Conservation (phyloP, 805 yeast species). For the Saccharomyces eubayanus region DNA sequence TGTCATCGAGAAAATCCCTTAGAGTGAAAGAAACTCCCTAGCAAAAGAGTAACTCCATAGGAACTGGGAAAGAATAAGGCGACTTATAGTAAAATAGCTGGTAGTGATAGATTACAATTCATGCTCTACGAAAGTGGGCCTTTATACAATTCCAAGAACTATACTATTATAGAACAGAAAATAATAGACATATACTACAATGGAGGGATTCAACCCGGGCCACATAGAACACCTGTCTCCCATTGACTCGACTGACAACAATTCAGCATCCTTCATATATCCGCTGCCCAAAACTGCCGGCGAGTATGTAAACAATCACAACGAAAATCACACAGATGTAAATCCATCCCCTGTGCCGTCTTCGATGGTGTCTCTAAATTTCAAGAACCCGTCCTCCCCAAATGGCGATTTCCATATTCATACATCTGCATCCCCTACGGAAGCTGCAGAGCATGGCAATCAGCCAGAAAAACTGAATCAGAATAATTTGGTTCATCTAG, state of each 20-base stretch:
- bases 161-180: not conserved
- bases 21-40: not conserved
- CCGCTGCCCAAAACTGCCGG: not conserved
- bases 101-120: not conserved
- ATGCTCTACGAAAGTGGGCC: not conserved
- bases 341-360: not conserved
- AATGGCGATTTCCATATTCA: not conserved
- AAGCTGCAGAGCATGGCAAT: conserved; percentile 4
- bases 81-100: not conserved
- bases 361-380: not conserved
- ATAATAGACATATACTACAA: not conserved
- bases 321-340: not conserved
- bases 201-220: not conserved
- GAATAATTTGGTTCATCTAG: conserved; percentile 31
- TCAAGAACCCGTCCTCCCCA: not conserved
- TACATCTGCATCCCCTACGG: not conserved
- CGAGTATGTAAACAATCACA: not conserved
- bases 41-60: not conserved
- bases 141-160: not conserved
- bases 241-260: not conserved
- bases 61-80: not conserved
- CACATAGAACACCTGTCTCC: not conserved
- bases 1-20: not conserved
- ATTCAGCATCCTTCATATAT: not conserved
- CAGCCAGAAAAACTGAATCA: conserved; percentile 9